Conservation (phyloP, 768 basidiomycete genomes). For the Agaricus bisporus region DNA sequence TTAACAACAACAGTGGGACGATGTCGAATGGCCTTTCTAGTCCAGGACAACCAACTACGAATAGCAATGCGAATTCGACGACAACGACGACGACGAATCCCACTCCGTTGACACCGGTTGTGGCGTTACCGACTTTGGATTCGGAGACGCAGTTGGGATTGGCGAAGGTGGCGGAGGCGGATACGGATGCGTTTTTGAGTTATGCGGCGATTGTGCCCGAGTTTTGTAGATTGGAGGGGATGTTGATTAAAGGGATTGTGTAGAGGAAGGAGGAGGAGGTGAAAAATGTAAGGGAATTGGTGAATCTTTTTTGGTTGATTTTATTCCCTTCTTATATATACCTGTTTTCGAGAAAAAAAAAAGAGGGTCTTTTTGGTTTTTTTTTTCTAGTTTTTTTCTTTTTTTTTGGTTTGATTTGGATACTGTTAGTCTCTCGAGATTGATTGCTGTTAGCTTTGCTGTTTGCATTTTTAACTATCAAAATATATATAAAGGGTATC, state of each 20-base stretch:
- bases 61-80: background rate
- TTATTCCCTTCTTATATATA: no score
- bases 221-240: constrained; percentile 72
- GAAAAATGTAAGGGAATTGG: no score
- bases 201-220: constrained; percentile 85
- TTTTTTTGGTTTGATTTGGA: no score
- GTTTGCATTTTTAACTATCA: no score
- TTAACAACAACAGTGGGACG: constrained; percentile 18
- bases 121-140: constrained; percentile 66
- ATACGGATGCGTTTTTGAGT: constrained; percentile 78
- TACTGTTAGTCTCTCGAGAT: no score
- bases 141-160: constrained; percentile 70
- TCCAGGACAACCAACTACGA: background rate
- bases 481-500: no score
- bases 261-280: no score
- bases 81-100: constrained; percentile 39
- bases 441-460: no score
- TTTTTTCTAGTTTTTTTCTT: no score
- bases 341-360: no score
- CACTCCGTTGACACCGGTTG: constrained; percentile 61
- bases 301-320: no score
- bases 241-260: constrained; percentile 63
- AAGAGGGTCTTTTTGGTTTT: no score
- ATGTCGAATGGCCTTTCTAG: constrained; percentile 15
- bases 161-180: constrained; percentile 79